phyloP scores from a whole-genome alignment of 202 grass and related monocot species.

The Setaria italica region DNA sequence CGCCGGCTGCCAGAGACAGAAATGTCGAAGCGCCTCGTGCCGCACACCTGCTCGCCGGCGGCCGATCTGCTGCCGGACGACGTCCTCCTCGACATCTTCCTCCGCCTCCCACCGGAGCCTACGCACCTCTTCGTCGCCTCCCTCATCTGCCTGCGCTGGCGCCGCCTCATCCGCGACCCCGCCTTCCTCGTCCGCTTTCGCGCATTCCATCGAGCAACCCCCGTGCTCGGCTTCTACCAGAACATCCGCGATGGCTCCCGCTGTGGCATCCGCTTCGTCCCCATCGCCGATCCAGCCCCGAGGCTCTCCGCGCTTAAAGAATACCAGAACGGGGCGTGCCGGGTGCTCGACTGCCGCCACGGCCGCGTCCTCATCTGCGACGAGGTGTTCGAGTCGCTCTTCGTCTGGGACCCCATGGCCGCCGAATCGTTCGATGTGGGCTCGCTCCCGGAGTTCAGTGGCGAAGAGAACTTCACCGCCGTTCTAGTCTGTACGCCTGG shows the following conservation, averaged over 20 bases:
- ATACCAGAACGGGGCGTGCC: neutral
- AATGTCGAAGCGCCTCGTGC: neutral
- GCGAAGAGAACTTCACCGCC: neutral
- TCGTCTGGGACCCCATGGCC: conserved; percentile 22
- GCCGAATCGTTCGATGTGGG: neutral
- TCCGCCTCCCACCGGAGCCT: neutral
- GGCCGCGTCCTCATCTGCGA: conserved; percentile 3
- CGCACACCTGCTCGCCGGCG: too few relatives aligned
- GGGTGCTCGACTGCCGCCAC: conserved; percentile 5
- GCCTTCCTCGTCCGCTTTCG: conserved; percentile 1
- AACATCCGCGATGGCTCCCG: neutral
- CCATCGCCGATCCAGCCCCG: neutral
- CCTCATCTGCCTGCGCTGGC: conserved; percentile 24
- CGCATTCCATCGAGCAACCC: conserved; percentile 16
- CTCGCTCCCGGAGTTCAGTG: neutral
- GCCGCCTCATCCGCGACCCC: conserved; percentile 8
- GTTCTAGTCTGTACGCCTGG: neutral
- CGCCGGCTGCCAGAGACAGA: neutral
- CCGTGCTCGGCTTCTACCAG: conserved; percentile 22
- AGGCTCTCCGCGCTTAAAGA: neutral
- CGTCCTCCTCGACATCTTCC: conserved; percentile 3
- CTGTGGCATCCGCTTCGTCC: neutral
- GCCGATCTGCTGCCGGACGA: conserved; percentile 20
- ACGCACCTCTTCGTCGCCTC: neutral
- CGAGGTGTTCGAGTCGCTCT: neutral